Evolutionary conservation across 75 land plant species (phyloP), one percentile per base, ranked within the genome.

Genomic region (Selaginella moellendorffii): DNA sequence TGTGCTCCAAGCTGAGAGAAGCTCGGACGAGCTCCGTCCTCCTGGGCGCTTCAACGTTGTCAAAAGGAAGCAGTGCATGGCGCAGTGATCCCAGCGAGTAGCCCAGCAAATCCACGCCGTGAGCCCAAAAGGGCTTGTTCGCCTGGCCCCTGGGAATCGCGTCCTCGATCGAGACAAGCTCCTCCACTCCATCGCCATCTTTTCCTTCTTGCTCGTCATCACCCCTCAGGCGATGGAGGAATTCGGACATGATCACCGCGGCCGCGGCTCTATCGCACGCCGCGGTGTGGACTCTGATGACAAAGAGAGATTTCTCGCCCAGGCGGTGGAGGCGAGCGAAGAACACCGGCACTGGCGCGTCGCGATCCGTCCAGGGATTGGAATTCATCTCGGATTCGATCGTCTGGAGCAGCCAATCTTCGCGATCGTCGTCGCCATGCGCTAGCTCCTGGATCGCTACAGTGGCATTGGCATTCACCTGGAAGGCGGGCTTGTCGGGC

Each of bases 51-150:
- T 26, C 52, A n/a, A 73, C 28, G 30, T 82, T 84, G 20, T 72
- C 54, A 60, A 92, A 88, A 1, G 68, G 70, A 52, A 88, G 58
- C 63, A 79, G 61, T 1, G 86, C 52, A 65, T 81, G 73, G 65
- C 96, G 65, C 60, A 79, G 60, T 21, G 87, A 74, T 17, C 84
- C 91, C 68, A 92, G 52, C 0, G 95, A 83, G 74, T 92, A 92
- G 0, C 97, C 96, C 23, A 92, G 54, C 73, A 92, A 66, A 65
- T 88, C 95, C 22, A 78, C 30, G 53, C 97, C 97, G 61, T 87
- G 82, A 2, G 84, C 95, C 95, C 97, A 92, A 51, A 92, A 83
- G 23, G 90, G 79, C 80, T 92, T 92, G 30, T 77, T 71, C 8
- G 78, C 76, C 29, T 81, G 74, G 29, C 74, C 80, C 28, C 27